Evolutionary conservation across 208 protist genomes (phyloP), one percentile per base, ranked within the genome.

Genomic region (Crithidia acanthocephali): DNA sequence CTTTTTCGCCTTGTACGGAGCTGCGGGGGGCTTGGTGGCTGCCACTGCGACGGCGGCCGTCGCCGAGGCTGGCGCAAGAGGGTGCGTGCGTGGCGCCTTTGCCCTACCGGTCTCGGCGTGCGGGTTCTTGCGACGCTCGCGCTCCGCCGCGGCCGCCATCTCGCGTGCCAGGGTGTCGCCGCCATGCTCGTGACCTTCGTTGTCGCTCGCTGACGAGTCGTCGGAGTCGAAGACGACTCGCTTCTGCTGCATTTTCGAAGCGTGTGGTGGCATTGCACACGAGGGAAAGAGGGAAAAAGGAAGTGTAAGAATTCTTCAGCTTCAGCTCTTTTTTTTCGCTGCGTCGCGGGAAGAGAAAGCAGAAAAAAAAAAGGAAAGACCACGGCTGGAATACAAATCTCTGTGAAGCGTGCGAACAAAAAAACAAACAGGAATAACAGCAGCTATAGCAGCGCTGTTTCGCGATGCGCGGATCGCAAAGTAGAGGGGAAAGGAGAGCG

Each of bases 91-190:
- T 6, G 69, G 81, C 47, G 48, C 44, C 75, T 80, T 83, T 9
- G 84, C 84, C 50, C 81, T 77, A 5, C 84, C 84, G 20, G 56
- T 58, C 35, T 86, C 77, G 0, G 85, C 86, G 72, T 96, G 91
- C 0, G 88, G 91, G 62, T 96, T 92, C 44, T 80, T 84, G 28
- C 76, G 68, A 23, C 65, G 58, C 68, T 91, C 80, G 4, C 83
- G 68, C 42, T 76, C 72, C 4, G 74, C 80, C 2, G 88, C 88
- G 7, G 64, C 57, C 9, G 79, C 76, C 70, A 95, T 79, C 44
- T 90, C 83, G 28, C 71, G 69, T 4, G 68, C 77, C 40, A 95
- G 79, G 20, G 57, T 25, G 51, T 74, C 60, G 4, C 55, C 71
- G 8, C 66, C 62, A 10, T 20, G 30, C 20, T 51, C 37, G 32